Base-by-base conservation (phyloP, 2,329 filamentous ascomycete genomes). In the Aspergillus sp. region DNA sequence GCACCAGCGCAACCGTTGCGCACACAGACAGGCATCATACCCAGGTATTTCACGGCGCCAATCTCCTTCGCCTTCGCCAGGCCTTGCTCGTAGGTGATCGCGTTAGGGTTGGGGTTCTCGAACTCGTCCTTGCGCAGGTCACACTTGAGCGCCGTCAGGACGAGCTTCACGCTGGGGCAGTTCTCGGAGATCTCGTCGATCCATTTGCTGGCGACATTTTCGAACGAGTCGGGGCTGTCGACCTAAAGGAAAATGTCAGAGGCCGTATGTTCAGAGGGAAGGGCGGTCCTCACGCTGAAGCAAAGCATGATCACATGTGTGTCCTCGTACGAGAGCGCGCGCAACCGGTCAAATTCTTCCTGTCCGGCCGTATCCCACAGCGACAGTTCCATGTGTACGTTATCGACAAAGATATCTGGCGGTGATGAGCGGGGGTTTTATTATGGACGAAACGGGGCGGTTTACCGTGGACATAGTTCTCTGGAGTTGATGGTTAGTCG, bases 191-290 rank as follows among this genome's bases (percentile, higher is more conserved):
- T 99, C 75, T 99, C 94, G 57, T 90, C 88, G 4, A 96, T 90
- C 94, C 94, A 99, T 77, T 99, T 99, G 63, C 90, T 93, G 73
- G 96, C 91, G 56, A 99, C 91, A 82, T 99, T 99, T 73, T 99
- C 94, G 56, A 99, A 84, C 3, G 92, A 96, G 73, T 96, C 92
- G 62, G 88, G 90, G 70, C 90, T 96, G 75, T 99, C 94, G 70
- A 97, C 81, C 81, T 83, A 7, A 10, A 47, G 24, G 5, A 32
- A 19, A 6, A 3, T 9, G 17, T 52, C 32, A 52, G 40, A 9
- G 8, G 2, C 17, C 19, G 22, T 40, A 7, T 14, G 5, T 11
- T n/a, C 24, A 2, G n/a, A 14, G 30, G 20, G 38, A 22, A 38
- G n/a, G 16, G 30, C 16, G 32, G n/a, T 17, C 14, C 77, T 55